Base-by-base conservation (phyloP, 2,329 filamentous ascomycete species). In the Anthostomella pinea region DNA sequence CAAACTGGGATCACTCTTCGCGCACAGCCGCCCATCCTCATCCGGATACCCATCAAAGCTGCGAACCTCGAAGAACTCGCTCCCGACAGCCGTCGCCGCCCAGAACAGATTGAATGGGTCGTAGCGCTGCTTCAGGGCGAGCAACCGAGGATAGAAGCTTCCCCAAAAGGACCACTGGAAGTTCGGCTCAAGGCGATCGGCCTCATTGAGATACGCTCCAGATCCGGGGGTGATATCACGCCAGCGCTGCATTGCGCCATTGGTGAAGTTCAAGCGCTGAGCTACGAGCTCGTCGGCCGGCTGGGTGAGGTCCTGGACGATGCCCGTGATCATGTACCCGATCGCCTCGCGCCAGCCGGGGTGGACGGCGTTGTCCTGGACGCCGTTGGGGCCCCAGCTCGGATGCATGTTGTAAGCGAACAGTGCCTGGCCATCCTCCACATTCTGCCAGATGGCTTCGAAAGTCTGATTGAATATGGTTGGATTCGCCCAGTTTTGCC, bases 261-360 rank as follows among this genome's bases (percentile, higher is more conserved):
- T 25, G 5, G 42, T 38, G 33, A 54, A 31, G 32, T 50, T 56
- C 23, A 57, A 36, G 33, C 59, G 56, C 4, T 49, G 35, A n/a
- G 44, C 28, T 18, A 50, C 38, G 18, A 59, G 53, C 15, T 52
- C 35, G 10, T 38, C 38, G 5, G 48, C 35, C 1, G 51, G 14
- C 44, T 43, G 14, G 36, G 35, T 3, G 43, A 39, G 7, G 43
- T 38, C 55, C 54, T 60, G 4, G 17, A 51, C 45, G 43, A 66
- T 66, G 31, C 48, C 49, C 35, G 62, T 60, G 54, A 66, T 53
- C 3, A 41, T 30, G 35, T 29, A n/a, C n/a, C n/a, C n/a, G 20
- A 56, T 49, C 6, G 62, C 60, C 1, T 61, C 58, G n/a, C 71
- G 58, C 69, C 70, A 75, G 1, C 68, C 70, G 1, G 69, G 70